phyloP scores from a whole-genome alignment of 2,329 filamentous ascomycete genomes.

The Fusarium oligoseptatum region DNA sequence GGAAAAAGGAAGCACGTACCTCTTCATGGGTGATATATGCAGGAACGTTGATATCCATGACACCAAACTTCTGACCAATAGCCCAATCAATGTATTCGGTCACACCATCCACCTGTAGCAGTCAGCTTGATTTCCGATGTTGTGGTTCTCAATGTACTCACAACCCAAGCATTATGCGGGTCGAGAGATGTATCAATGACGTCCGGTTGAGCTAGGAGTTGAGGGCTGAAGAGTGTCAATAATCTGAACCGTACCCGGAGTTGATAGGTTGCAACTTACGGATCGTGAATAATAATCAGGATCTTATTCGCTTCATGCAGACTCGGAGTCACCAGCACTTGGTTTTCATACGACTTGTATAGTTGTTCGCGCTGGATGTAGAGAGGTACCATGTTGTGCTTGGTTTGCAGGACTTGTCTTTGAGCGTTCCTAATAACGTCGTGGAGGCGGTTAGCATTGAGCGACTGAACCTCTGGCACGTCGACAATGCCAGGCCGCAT shows the following conservation, averaged over 20 bases:
- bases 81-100: constrained; percentile 90
- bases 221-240: constrained; percentile 63
- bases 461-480: constrained; percentile 63
- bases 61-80: constrained; percentile 78
- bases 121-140: constrained; percentile 16
- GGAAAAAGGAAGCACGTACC: constrained; percentile 55
- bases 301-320: constrained; percentile 77
- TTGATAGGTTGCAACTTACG: constrained; percentile 65
- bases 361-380: constrained; percentile 81
- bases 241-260: neutral
- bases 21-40: constrained; percentile 77
- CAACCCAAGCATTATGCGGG: constrained; percentile 88
- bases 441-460: constrained; percentile 75
- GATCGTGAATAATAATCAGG: constrained; percentile 90
- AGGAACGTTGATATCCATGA: constrained; percentile 94
- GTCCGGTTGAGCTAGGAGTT: constrained; percentile 76
- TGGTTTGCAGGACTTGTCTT: constrained; percentile 76
- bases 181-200: constrained; percentile 80
- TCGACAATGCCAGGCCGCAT: constrained; percentile 78
- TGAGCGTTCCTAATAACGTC: constrained; percentile 86
- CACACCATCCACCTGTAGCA: constrained; percentile 79
- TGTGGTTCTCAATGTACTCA: constrained; percentile 60
- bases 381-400: constrained; percentile 82
- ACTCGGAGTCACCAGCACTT: constrained; percentile 84
- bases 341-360: constrained; percentile 84